Evolutionary conservation across 805 yeast species (phyloP).

Genomic region (Clavispora santaluciae): DNA sequence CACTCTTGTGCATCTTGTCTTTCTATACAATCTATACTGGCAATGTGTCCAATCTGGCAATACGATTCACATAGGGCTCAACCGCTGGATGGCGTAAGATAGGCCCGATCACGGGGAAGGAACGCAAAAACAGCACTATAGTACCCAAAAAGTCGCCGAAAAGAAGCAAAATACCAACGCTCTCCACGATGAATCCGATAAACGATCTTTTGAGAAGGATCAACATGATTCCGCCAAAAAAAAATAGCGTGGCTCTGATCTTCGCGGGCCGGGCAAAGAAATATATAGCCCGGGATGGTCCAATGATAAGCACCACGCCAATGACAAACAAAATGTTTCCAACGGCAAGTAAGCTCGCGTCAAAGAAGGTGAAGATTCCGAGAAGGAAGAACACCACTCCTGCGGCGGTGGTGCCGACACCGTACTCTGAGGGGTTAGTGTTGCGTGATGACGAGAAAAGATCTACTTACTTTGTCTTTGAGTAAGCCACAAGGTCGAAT

Average conservation of each 20-base stretch:
- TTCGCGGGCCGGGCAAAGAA: constrained; percentile 87
- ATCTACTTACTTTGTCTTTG: constrained; percentile 62
- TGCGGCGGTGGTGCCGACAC: constrained; percentile 87
- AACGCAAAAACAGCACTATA: constrained; percentile 78
- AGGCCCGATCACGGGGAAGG: constrained; percentile 86
- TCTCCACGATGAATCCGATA: constrained; percentile 78
- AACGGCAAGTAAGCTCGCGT: constrained; percentile 80
- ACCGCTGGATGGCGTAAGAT: constrained; percentile 71
- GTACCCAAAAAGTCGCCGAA: constrained; percentile 92
- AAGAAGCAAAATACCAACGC: constrained; percentile 81
- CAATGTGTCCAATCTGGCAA: constrained; percentile 39
- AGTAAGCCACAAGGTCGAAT: constrained; percentile 55
- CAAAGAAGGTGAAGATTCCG: constrained; percentile 84
- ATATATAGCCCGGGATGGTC: constrained; percentile 73
- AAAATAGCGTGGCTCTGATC: constrained; percentile 80
- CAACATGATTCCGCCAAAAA: constrained; percentile 66
- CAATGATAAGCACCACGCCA: constrained; percentile 85
- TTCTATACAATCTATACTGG: constrained; percentile 22
- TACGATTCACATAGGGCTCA: constrained; percentile 59
- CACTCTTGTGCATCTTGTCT: not conserved
- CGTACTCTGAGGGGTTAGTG: constrained; percentile 53
- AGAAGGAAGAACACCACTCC: constrained; percentile 74
- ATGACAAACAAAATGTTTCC: constrained; percentile 77
- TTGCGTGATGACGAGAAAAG: not conserved
- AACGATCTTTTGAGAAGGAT: constrained; percentile 76